phyloP scores from a whole-genome alignment of 192 early-diverging fungal species.

The Backusella tarrabulga region DNA sequence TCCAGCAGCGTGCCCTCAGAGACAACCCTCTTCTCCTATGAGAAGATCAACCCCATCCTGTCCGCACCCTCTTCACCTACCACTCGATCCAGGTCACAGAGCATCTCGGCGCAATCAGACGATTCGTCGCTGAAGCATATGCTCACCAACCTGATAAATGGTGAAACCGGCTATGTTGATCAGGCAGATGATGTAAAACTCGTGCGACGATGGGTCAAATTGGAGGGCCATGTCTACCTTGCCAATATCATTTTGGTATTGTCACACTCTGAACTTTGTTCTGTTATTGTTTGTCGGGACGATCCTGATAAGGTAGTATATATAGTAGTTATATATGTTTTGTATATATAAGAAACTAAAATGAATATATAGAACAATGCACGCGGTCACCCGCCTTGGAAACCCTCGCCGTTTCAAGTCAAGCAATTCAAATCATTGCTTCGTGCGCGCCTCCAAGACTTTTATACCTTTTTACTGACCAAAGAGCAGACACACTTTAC shows the following conservation, averaged over 20 bases:
- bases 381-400: background rate
- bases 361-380: background rate
- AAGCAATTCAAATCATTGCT: conserved; percentile 16
- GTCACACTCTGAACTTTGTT: background rate
- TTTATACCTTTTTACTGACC: conserved; percentile 22
- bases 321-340: too few species aligned
- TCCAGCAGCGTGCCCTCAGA: conserved; percentile 15
- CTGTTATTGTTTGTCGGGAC: conserved; percentile 18
- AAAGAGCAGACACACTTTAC: conserved; percentile 36
- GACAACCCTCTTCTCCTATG: background rate
- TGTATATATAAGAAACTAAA: too few species aligned
- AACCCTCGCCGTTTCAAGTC: conserved; percentile 7
- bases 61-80: conserved; percentile 15
- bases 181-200: conserved; percentile 18
- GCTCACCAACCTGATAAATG: conserved; percentile 3
- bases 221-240: background rate
- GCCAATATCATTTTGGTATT: background rate
- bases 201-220: conserved; percentile 18
- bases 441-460: conserved; percentile 11
- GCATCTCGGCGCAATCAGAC: background rate
- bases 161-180: conserved; percentile 5
- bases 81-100: conserved; percentile 7
- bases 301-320: conserved; percentile 7
- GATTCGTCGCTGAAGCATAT: conserved; percentile 14
- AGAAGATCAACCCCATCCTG: background rate